Evolutionary conservation across 1,139 yeast species (phyloP), one percentile per base, ranked within the genome.

Genomic region (Candida sojae): DNA sequence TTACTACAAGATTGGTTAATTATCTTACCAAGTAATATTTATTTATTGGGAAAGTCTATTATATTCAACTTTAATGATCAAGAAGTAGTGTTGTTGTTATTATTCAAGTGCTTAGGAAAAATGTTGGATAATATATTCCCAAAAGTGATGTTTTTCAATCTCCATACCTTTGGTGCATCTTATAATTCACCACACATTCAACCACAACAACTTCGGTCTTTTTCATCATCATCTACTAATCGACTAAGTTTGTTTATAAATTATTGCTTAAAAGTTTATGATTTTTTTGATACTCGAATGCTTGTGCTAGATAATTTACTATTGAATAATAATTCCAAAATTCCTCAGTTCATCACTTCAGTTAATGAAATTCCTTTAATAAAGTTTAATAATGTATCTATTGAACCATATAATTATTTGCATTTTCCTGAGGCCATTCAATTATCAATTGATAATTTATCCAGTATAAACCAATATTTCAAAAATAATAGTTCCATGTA

Each of bases 81-180:
- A 4, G 62, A 62, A 37, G 53, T 53, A 17, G 46, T 61, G 1
- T 38, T 64, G 2, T 48, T 61, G 48, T 49, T 56, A 32, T 53
- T 66, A 4, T 67, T 53, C 48, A 47, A 51, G 13, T 43, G 63
- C 2, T 42, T 67, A 33, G 47, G 64, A 2, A 48, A 48, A 3
- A 52, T 64, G 5, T 48, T 68, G 31, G 65, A 64, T 36, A 60
- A 59, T 44, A 42, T 68, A 31, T 62, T 67, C 48, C 73, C 72
- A 1, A 45, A 49, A 10, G 62, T 59, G 7, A 56, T 54, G 41
- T 66, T 53, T 45, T 52, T 57, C 33, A 67, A 63, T 39, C 49
- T 66, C 21, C 62, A 64, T 11, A 58, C 60, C 23, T 68, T 68
- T 45, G 51, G 55, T 4, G 26, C 71, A 68, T 3, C 61, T 9